Percentiles rank a stretch among this genome's conserved stretches.
Conservation (phyloP, 768 basidiomycete species). For the Gymnopilus junonius region DNA sequence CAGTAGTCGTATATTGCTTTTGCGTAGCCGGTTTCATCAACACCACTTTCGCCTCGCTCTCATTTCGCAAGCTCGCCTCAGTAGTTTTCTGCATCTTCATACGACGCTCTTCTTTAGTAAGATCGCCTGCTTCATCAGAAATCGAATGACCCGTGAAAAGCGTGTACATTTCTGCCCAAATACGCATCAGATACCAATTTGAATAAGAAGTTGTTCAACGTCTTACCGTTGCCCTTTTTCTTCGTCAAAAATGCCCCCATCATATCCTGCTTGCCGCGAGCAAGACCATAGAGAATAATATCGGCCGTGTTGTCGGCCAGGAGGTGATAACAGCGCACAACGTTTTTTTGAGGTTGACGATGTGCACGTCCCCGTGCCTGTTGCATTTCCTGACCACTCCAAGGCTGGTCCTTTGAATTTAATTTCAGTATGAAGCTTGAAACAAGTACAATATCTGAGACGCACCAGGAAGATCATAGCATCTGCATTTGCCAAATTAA, state of each 20-base stretch:
- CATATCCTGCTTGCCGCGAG: slow-evolving; percentile 27
- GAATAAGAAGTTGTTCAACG: background rate
- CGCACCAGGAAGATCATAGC: slow-evolving; percentile 3
- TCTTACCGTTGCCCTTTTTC: slow-evolving; percentile 8
- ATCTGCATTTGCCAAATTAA: slow-evolving; percentile 11
- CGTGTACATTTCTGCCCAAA: background rate
- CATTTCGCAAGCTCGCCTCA: no score
- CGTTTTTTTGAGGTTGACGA: slow-evolving; percentile 28
- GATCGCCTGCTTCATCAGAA: no score
- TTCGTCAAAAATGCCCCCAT: slow-evolving; percentile 25
- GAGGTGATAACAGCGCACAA: slow-evolving; percentile 23
- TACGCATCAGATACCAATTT: no score
- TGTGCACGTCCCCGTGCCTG: slow-evolving; percentile 29
- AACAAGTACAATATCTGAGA: no score
- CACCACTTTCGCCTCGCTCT: no score
- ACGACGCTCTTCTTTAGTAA: no score
- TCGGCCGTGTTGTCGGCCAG: slow-evolving; percentile 29
- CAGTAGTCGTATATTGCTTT: no score
- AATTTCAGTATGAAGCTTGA: no score
- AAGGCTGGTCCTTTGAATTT: slow-evolving; percentile 27
- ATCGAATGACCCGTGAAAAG: no score
- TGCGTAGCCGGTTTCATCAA: no score
- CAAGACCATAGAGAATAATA: slow-evolving; percentile 21
- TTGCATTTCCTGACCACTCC: slow-evolving; percentile 28
- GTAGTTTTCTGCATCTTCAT: no score